Percentiles rank a stretch among this genome's conserved stretches.
Conservation (phyloP, 208 protist genomes). For the Leishmania tropica region DNA sequence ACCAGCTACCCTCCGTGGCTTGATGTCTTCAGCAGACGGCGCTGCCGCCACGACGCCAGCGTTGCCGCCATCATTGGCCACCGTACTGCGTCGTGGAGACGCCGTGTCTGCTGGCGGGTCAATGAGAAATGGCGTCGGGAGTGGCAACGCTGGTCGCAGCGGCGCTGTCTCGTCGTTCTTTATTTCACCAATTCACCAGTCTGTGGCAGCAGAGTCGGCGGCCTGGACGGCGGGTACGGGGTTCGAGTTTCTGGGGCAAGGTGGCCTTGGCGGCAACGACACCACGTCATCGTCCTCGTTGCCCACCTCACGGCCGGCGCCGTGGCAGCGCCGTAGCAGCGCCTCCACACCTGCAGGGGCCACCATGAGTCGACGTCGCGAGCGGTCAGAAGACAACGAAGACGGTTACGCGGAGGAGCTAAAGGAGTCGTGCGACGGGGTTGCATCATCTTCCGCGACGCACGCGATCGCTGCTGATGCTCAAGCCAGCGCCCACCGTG, state of each 20-base stretch:
- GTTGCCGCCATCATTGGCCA: neutral
- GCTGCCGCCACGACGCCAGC: neutral
- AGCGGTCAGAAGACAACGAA: constrained; percentile 8
- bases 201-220: constrained; percentile 57
- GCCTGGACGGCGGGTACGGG: constrained; percentile 33
- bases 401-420: neutral
- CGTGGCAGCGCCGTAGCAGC: neutral
- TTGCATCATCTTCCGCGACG: neutral
- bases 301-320: neutral
- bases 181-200: constrained; percentile 83
- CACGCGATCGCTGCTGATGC: neutral
- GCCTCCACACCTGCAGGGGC: neutral
- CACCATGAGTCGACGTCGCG: constrained; percentile 12
- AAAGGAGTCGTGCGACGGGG: neutral
- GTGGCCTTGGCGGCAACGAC: constrained; percentile 31
- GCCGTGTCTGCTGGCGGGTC: neutral
- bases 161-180: constrained; percentile 46
- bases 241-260: constrained; percentile 58
- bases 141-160: neutral
- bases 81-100: constrained; percentile 8
- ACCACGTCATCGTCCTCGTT: too few relatives aligned
- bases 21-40: neutral
- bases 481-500: neutral
- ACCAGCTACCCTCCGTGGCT: too few relatives aligned
- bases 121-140: neutral